A percentile compares a stretch with the other conserved stretches of the same genome.
Conservation (phyloP, 2,329 filamentous ascomycete genomes). For the Ilyonectria mors-panacis region DNA sequence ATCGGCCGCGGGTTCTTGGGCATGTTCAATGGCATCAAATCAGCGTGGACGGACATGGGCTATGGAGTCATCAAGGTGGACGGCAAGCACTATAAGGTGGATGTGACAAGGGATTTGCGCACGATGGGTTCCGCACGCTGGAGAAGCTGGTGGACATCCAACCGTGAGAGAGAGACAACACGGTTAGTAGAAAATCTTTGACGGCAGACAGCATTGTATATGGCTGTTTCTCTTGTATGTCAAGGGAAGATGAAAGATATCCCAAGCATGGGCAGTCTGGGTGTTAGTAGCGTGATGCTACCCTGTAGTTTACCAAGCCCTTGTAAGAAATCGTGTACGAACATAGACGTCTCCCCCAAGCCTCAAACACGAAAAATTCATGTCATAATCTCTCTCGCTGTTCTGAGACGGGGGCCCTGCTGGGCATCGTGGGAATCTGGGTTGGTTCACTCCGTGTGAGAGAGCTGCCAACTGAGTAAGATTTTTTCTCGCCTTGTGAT, state of each 20-base stretch:
- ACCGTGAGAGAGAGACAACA: slow-evolving; percentile 19
- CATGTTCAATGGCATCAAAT: slow-evolving; percentile 62
- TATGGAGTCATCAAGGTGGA: slow-evolving; percentile 67
- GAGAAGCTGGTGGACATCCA: slow-evolving; percentile 65
- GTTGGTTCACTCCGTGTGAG: not conserved
- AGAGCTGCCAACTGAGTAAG: not conserved
- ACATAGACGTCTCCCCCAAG: slow-evolving; percentile 8
- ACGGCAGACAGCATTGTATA: not conserved
- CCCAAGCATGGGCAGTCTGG: not conserved
- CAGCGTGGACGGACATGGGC: slow-evolving; percentile 70
- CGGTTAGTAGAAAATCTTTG: not conserved
- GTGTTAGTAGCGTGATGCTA: slow-evolving; percentile 19
- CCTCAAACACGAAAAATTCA: not conserved
- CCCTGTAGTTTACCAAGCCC: slow-evolving; percentile 36
- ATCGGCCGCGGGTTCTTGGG: slow-evolving; percentile 57
- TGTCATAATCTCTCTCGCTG: not conserved
- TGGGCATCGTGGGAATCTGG: not conserved
- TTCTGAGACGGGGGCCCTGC: not conserved
- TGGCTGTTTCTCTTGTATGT: not conserved
- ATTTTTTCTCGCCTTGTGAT: slow-evolving; percentile 17
- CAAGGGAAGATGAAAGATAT: not conserved
- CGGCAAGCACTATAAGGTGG: slow-evolving; percentile 68
- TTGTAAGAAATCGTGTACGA: slow-evolving; percentile 35
- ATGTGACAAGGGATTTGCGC: slow-evolving; percentile 70
- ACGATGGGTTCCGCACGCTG: slow-evolving; percentile 71